A percentile compares a stretch with the other conserved stretches of the same genome.
phyloP scores from a whole-genome alignment of 805 yeast species.

The Kluyveromyces siamensis region DNA sequence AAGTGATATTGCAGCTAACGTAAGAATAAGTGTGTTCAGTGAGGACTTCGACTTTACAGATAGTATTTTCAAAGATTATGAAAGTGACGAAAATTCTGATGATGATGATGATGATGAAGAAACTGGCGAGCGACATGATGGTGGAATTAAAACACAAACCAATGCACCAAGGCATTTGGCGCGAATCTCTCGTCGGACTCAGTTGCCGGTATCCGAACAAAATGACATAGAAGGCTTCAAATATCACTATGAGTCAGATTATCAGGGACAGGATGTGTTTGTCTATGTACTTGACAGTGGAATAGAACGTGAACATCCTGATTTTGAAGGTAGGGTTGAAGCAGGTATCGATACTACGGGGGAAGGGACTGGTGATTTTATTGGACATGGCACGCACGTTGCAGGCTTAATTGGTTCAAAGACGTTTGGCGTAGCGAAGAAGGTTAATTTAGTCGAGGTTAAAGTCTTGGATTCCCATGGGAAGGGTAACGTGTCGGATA shows the following conservation, averaged over 20 bases:
- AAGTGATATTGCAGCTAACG: conserved; percentile 61
- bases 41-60: conserved; percentile 32
- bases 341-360: conserved; percentile 55
- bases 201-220: conserved; percentile 22
- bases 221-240: conserved; percentile 23
- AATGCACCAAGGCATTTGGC: conserved; percentile 63
- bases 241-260: conserved; percentile 40
- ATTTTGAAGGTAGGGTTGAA: conserved; percentile 51
- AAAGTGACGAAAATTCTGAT: conserved; percentile 7
- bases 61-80: conserved; percentile 26
- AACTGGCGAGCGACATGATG: conserved; percentile 3
- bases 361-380: conserved; percentile 56
- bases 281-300: conserved; percentile 87
- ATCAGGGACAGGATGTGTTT: conserved; percentile 50
- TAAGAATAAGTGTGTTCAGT: conserved; percentile 48
- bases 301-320: conserved; percentile 49
- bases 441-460: conserved; percentile 54
- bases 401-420: conserved; percentile 81
- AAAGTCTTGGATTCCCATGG: conserved; percentile 67
- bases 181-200: conserved; percentile 44
- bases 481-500: conserved; percentile 58
- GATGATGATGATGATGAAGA: conserved; percentile 7
- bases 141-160: conserved; percentile 21
- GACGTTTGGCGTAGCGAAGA: conserved; percentile 77
- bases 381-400: conserved; percentile 90